phyloP scores from a whole-genome alignment of 2,329 filamentous ascomycete genomes.

The Aspergillus phoenicis region DNA sequence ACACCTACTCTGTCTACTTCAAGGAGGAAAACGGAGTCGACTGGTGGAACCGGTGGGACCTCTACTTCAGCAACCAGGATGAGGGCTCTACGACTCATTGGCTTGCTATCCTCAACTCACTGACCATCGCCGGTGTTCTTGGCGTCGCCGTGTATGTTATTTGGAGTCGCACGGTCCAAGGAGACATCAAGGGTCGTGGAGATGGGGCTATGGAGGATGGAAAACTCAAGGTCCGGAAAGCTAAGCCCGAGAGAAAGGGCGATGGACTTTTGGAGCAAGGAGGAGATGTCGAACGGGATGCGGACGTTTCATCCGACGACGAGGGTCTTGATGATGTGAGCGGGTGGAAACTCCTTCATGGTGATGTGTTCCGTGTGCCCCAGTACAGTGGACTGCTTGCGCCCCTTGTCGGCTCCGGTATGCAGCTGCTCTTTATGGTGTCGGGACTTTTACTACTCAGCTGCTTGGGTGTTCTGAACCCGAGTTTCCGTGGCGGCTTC shows the following conservation, averaged over 20 bases:
- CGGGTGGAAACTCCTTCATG: slow-evolving; percentile 86
- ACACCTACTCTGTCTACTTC: slow-evolving; percentile 89
- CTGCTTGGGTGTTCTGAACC: slow-evolving; percentile 77
- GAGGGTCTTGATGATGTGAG: slow-evolving; percentile 76
- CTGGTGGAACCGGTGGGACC: slow-evolving; percentile 83
- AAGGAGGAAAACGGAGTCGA: slow-evolving; percentile 78
- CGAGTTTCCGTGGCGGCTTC: slow-evolving; percentile 87
- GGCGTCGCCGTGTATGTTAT: slow-evolving; percentile 81
- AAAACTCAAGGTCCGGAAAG: slow-evolving; percentile 55
- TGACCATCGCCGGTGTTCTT: slow-evolving; percentile 78
- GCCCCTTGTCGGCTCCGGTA: slow-evolving; percentile 80
- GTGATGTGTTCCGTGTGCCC: slow-evolving; percentile 82
- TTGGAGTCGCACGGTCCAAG: slow-evolving; percentile 73
- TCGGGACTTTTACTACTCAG: slow-evolving; percentile 71
- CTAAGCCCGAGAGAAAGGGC: slow-evolving; percentile 58
- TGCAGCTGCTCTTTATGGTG: slow-evolving; percentile 83
- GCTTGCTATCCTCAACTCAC: slow-evolving; percentile 83
- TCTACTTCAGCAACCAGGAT: slow-evolving; percentile 86
- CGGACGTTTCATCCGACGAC: slow-evolving; percentile 66
- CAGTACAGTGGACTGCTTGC: slow-evolving; percentile 71
- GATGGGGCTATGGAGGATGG: slow-evolving; percentile 68
- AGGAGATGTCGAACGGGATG: slow-evolving; percentile 55
- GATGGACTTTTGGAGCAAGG: slow-evolving; percentile 63
- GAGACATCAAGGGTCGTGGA: slow-evolving; percentile 75
- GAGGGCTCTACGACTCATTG: slow-evolving; percentile 82